Evolutionary conservation across 2,329 filamentous ascomycete species (phyloP), one percentile per base, ranked within the genome.

Genomic region (Lachnellula arida): DNA sequence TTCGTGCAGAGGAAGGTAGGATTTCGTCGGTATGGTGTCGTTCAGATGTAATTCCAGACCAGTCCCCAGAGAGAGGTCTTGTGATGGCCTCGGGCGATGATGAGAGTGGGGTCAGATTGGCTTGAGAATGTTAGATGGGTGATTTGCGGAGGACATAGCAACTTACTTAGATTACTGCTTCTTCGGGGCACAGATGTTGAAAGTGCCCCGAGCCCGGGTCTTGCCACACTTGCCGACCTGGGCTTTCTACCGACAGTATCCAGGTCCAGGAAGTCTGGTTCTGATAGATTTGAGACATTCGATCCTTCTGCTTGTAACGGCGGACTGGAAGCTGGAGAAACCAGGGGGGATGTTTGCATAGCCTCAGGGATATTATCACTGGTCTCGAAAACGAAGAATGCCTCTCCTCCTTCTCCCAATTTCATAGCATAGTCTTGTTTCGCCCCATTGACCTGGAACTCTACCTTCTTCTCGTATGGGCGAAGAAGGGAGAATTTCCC

Each of bases 351-450:
- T 1, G 94, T 99, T 75, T 97, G 94, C 69, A 97, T 77, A 55
- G 88, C 90, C 71, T 89, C 88, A n/a, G 94, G 94, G 57, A 99
- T 94, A 67, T 85, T 87, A 64, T 93, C 90, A 52, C 87, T 88
- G 8, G 94, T 99, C 75, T 97, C 91, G 68, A 99, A 97, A 61
- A 99, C 91, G 73, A 99, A 99, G 76, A 99, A 99, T 25, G 94
- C 94, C 76, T 99, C 94, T 62, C 94, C 94, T 51, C 91, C 94
- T 71, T 99, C 94, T 46, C 94, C 94, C 19, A 99, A 81, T 76
- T 99, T 99, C 94, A 99, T 99, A 47, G 94, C 86, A 77, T 96
- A 97, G 64, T 94, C 81, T 72, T 96, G 91, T 74, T 94, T 95
- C 59, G 82, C 76, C 68, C 89, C 88, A 78, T 99, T 99, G 80